These are phyloP conservation scores for Taphrina wiesneri DNA, from an alignment of 1,139 yeast genomes.

Conservation along the genomic window DNA sequence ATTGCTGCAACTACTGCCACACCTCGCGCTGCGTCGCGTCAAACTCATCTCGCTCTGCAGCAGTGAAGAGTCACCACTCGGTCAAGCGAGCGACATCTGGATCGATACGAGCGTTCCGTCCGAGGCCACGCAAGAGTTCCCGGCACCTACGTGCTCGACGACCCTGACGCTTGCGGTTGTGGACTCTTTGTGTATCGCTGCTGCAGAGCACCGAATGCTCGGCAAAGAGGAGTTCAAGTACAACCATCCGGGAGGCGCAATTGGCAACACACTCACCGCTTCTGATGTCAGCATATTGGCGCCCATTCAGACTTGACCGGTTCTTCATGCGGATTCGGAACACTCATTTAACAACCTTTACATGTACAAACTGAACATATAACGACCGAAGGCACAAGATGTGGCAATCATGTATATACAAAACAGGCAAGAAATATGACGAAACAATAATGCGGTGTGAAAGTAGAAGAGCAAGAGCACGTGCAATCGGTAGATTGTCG, in stretches of 20 bases:
- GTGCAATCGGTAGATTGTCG: background rate
- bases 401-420: background rate
- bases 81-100: constrained; percentile 54
- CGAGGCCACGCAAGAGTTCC: constrained; percentile 59
- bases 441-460: background rate
- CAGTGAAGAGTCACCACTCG: constrained; percentile 51
- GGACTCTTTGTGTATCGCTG: constrained; percentile 57
- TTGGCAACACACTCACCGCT: constrained; percentile 55
- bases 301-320: background rate
- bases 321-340: too few species aligned
- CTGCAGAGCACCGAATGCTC: constrained; percentile 25
- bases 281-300: background rate
- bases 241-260: constrained; percentile 87
- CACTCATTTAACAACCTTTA: background rate
- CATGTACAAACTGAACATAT: background rate
- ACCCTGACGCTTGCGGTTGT: constrained; percentile 74
- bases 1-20: constrained; percentile 60
- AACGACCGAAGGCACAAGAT: background rate
- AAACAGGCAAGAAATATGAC: background rate
- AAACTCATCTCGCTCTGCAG: constrained; percentile 60
- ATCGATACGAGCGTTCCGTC: constrained; percentile 64
- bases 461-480: background rate
- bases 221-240: constrained; percentile 53
- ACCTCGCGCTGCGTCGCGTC: constrained; percentile 56
- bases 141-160: constrained; percentile 86